Base-by-base conservation (phyloP, 805 yeast genomes). In the Wickerhamiella kurtzmanii region DNA sequence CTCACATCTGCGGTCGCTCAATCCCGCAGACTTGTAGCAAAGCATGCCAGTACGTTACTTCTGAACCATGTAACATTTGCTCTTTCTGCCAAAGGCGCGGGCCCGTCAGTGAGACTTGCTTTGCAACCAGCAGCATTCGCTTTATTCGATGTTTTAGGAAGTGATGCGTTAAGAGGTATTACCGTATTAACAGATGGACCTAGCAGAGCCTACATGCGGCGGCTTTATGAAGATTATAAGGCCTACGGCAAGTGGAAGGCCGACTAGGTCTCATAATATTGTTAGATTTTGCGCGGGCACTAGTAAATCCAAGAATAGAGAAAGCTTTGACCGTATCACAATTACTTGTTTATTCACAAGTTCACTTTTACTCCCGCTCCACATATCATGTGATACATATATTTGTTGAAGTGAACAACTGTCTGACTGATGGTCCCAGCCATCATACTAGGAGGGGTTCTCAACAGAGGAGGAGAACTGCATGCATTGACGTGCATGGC, bases 241-340 rank as follows among this genome's bases (percentile, higher is more conserved):
- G 78, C 73, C 58, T 72, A 70, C 50, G 96, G 95, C 43, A 83
- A 82, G 62, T 88, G 96, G 96, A 75, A 66, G 48, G 85, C 77
- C 50, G 73, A 71, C 43, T 75, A 60, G 19, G 9, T 25, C 32
- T 11, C 11, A 25, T n/a, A n/a, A n/a, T n/a, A n/a, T n/a, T n/a
- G n/a, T n/a, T n/a, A n/a, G n/a, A n/a, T n/a, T n/a, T n/a, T n/a
- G n/a, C n/a, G n/a, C n/a, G n/a, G n/a, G n/a, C n/a, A n/a, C n/a
- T n/a, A n/a, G n/a, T n/a, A n/a, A n/a, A n/a, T n/a, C n/a, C n/a
- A n/a, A n/a, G n/a, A n/a, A n/a, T n/a, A n/a, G n/a, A n/a, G n/a
- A n/a, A n/a, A n/a, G n/a, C n/a, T n/a, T n/a, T n/a, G n/a, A n/a
- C n/a, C n/a, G n/a, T n/a, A n/a, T n/a, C n/a, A n/a, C n/a, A n/a